These are phyloP conservation scores for Quercus berberidifolia DNA, from an alignment of 306 rosid genomes.

Conservation along the genomic window DNA sequence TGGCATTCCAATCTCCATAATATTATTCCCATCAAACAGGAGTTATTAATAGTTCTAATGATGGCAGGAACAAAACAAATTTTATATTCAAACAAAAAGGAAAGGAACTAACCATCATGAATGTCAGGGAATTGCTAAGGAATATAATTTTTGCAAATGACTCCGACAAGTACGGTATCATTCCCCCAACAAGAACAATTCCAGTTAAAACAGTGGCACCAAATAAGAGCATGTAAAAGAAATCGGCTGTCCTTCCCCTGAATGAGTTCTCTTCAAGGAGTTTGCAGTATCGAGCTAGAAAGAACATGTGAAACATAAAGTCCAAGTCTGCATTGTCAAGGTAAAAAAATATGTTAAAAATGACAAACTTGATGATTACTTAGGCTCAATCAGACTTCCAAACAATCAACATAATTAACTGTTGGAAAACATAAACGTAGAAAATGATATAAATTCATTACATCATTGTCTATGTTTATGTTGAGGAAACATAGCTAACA, in stretches of 20 bases:
- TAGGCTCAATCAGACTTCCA: constrained; percentile 11
- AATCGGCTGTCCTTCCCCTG: constrained; percentile 94
- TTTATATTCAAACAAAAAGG: neutral
- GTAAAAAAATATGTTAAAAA: constrained; percentile 25
- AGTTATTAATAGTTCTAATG: neutral
- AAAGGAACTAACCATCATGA: constrained; percentile 76
- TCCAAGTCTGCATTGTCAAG: constrained; percentile 72
- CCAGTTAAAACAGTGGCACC: constrained; percentile 90
- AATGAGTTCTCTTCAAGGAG: constrained; percentile 98
- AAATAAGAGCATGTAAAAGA: constrained; percentile 90
- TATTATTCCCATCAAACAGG: neutral
- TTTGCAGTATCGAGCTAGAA: constrained; percentile 97
- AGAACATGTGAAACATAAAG: constrained; percentile 98
- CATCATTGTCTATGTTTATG: too few relatives aligned
- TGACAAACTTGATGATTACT: neutral
- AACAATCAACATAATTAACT: neutral
- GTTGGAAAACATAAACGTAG: neutral
- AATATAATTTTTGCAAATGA: constrained; percentile 88
- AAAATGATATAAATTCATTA: neutral
- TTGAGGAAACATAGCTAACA: too few relatives aligned
- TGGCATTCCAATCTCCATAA: too few relatives aligned
- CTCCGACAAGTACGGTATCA: constrained; percentile 84
- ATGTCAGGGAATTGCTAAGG: constrained; percentile 93
- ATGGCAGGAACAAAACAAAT: neutral
- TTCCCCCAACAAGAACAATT: constrained; percentile 89